These are phyloP conservation scores for Stereocaulon alpinum DNA, from an alignment of 495 filamentous ascomycete species.

Conservation along the genomic window DNA sequence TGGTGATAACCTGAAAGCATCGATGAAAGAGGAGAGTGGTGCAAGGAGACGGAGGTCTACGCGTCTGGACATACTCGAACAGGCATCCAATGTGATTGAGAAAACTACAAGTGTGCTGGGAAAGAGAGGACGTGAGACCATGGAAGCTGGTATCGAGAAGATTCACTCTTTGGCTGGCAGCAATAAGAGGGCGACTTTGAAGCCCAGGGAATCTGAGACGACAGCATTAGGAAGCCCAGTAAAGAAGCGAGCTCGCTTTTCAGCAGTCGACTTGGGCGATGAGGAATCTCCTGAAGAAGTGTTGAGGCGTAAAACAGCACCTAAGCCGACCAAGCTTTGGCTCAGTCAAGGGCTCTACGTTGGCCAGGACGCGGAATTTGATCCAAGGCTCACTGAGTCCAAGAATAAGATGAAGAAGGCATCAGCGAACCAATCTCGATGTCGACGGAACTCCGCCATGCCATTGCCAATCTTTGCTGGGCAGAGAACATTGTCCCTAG, in stretches of 20 bases:
- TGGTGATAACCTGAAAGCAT: slow-evolving; percentile 28
- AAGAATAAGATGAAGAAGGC: slow-evolving; percentile 47
- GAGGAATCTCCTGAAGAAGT: slow-evolving; percentile 24
- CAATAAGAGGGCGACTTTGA: slow-evolving; percentile 31
- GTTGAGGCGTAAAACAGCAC: slow-evolving; percentile 27
- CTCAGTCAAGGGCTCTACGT: slow-evolving; percentile 76
- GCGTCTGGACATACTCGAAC: slow-evolving; percentile 35
- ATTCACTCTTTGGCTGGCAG: slow-evolving; percentile 23
- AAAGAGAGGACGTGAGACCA: slow-evolving; percentile 41
- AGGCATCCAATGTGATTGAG: slow-evolving; percentile 35
- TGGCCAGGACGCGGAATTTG: slow-evolving; percentile 61
- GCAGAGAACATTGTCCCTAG: slow-evolving; percentile 47
- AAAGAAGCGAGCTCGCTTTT: slow-evolving; percentile 41
- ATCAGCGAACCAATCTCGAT: slow-evolving; percentile 34
- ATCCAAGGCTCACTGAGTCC: slow-evolving; percentile 51
- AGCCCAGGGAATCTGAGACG: slow-evolving; percentile 30
- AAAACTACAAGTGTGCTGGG: slow-evolving; percentile 41
- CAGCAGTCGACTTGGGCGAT: slow-evolving; percentile 37
- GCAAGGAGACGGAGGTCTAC: slow-evolving; percentile 29
- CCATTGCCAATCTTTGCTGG: slow-evolving; percentile 62
- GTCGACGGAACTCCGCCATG: slow-evolving; percentile 37
- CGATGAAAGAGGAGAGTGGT: slow-evolving; percentile 21
- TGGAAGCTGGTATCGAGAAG: slow-evolving; percentile 34
- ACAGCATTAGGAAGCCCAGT: slow-evolving; percentile 26
- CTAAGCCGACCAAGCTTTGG: slow-evolving; percentile 57